Conservation (phyloP, 805 yeast species). For the Wickerhamiella dianesei region DNA sequence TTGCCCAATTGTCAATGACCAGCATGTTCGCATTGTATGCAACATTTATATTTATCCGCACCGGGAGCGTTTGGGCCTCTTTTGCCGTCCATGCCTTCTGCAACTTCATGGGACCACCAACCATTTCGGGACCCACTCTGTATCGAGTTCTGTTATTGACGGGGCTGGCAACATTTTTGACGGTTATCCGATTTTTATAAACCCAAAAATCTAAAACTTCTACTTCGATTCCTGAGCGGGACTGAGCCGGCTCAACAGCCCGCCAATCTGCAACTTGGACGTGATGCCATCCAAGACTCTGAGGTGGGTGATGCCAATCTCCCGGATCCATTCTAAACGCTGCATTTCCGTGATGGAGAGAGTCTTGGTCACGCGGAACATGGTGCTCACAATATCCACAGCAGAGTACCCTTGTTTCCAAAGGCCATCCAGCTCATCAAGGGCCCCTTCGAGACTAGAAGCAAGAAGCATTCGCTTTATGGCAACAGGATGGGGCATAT, state of each 20-base stretch:
- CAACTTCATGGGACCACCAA: constrained; percentile 59
- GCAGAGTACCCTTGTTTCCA: constrained; percentile 92
- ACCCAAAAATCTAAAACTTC: not conserved
- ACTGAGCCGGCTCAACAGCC: constrained; percentile 50
- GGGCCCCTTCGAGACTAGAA: constrained; percentile 48
- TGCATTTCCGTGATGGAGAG: constrained; percentile 52
- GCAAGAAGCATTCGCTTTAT: constrained; percentile 54
- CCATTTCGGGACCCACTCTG: constrained; percentile 7
- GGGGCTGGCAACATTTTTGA: constrained; percentile 33
- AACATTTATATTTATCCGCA: constrained; percentile 38
- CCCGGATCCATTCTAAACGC: constrained; percentile 64
- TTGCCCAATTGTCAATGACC: constrained; percentile 49
- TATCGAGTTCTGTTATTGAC: constrained; percentile 25
- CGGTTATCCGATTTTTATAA: not conserved
- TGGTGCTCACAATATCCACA: constrained; percentile 79
- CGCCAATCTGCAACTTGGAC: constrained; percentile 72
- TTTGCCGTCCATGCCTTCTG: constrained; percentile 51
- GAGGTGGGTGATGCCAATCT: constrained; percentile 86
- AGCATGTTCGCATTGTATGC: constrained; percentile 59
- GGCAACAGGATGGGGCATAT: constrained; percentile 86
- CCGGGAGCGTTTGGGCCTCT: constrained; percentile 43
- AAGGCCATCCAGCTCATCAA: constrained; percentile 48
- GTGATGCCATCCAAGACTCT: constrained; percentile 87
- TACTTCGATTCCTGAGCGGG: not conserved
- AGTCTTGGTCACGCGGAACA: constrained; percentile 76